phyloP scores from a whole-genome alignment of 495 filamentous ascomycete species.

The Ascodesmis nigricans region DNA sequence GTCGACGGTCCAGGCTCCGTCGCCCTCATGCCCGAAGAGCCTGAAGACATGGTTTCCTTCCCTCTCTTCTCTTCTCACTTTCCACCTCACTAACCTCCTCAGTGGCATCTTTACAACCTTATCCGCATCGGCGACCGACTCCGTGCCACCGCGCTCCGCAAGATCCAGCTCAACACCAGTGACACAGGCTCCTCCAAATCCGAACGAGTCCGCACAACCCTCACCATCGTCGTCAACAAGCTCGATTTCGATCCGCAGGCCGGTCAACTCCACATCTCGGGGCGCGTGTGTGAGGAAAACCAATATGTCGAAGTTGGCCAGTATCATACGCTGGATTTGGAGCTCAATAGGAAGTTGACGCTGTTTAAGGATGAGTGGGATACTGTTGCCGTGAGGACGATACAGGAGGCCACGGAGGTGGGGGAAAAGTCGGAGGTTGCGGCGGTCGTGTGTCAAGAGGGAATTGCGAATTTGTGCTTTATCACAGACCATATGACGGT shows the following conservation, averaged over 20 bases:
- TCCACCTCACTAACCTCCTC: conserved; percentile 4
- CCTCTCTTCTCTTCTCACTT: conserved; percentile 3
- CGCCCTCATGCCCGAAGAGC: conserved; percentile 67
- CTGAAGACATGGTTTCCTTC: conserved; percentile 71
- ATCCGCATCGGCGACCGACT: conserved; percentile 61
- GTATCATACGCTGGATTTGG: conserved; percentile 78
- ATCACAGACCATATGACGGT: conserved; percentile 83
- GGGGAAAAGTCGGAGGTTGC: conserved; percentile 58
- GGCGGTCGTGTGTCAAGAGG: conserved; percentile 88
- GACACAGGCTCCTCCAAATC: conserved; percentile 56
- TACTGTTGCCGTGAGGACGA: conserved; percentile 54
- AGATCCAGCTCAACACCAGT: conserved; percentile 49
- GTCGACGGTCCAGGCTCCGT: conserved; percentile 33
- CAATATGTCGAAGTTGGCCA: conserved; percentile 60
- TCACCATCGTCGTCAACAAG: conserved; percentile 58
- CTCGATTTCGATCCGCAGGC: conserved; percentile 80
- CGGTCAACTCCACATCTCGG: conserved; percentile 64
- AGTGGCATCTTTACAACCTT: conserved; percentile 97
- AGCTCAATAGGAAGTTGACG: conserved; percentile 72
- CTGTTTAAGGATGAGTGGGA: conserved; percentile 71
- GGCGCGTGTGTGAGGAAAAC: conserved; percentile 64
- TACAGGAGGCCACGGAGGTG: conserved; percentile 58
- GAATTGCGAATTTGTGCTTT: conserved; percentile 69
- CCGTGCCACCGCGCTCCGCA: conserved; percentile 62
- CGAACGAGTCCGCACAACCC: conserved; percentile 50